Percentiles rank a stretch among this genome's conserved stretches.
These are phyloP conservation scores for Heliocybe sulcata DNA, from an alignment of 1,284 basidiomycete genomes.

Conservation along the genomic window DNA sequence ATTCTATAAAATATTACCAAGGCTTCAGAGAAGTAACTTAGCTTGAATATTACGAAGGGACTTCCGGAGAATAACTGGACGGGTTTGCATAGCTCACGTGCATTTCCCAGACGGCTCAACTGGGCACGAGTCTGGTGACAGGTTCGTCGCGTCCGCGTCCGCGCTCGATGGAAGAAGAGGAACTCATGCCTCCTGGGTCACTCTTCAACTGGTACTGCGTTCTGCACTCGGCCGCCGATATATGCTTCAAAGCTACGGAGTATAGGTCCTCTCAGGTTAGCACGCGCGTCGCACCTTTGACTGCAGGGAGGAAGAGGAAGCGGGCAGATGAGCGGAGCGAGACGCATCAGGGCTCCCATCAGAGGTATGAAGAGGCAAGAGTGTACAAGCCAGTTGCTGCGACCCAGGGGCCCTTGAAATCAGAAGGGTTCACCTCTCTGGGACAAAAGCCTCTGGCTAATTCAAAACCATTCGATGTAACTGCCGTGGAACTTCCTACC, in stretches of 20 bases:
- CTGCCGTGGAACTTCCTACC: no score
- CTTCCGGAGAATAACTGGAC: no score
- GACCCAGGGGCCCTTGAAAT: not conserved
- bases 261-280: slow-evolving; percentile 44
- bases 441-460: not conserved
- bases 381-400: not conserved
- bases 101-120: not conserved
- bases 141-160: no score
- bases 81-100: no score
- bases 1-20: no score
- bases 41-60: no score
- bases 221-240: slow-evolving; percentile 46
- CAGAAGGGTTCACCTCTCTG: not conserved
- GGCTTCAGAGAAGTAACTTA: no score
- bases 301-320: slow-evolving; percentile 2
- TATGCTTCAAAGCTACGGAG: slow-evolving; percentile 52
- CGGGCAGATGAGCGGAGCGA: not conserved
- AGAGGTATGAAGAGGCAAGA: not conserved
- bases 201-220: slow-evolving; percentile 48
- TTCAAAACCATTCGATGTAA: no score
- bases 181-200: slow-evolving; percentile 2
- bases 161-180: not conserved
- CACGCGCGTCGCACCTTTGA: slow-evolving; percentile 10
- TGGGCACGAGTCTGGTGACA: not conserved
- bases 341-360: not conserved